These are phyloP conservation scores for Penicillium antarcticum DNA, from an alignment of 495 filamentous ascomycete genomes.

Conservation along the genomic window DNA sequence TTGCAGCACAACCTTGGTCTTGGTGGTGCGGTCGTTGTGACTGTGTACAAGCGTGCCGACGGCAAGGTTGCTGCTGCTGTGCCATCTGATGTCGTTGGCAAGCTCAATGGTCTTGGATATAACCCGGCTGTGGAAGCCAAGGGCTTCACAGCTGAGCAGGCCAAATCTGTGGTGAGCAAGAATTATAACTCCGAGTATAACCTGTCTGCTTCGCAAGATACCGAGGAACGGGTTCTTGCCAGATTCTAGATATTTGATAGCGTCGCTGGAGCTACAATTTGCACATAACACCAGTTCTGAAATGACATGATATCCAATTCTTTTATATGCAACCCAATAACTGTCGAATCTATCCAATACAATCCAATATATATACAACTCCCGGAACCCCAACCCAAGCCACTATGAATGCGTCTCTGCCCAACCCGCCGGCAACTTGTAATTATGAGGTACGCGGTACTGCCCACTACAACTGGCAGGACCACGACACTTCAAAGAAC, in stretches of 20 bases:
- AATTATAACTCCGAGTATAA: conserved; percentile 68
- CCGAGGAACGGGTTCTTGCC: conserved; percentile 64
- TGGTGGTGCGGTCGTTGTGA: conserved; percentile 87
- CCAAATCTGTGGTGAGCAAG: conserved; percentile 66
- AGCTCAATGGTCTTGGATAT: conserved; percentile 70
- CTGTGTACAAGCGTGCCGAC: conserved; percentile 87
- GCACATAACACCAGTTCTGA: conserved; percentile 16
- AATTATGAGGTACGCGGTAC: conserved; percentile 34
- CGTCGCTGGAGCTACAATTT: neutral
- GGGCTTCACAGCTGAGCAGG: conserved; percentile 77
- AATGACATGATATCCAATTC: conserved; percentile 11
- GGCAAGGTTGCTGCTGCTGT: conserved; percentile 58
- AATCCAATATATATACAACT: conserved; percentile 3
- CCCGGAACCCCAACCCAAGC: neutral
- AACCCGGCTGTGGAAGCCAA: conserved; percentile 90
- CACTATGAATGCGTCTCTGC: conserved; percentile 24
- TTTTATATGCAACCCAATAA: neutral
- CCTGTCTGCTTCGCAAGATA: conserved; percentile 52
- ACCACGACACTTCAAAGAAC: conserved; percentile 27
- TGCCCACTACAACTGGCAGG: conserved; percentile 33
- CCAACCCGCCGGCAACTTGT: conserved; percentile 36
- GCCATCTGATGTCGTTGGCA: conserved; percentile 54
- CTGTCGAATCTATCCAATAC: conserved; percentile 1
- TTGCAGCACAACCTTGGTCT: conserved; percentile 94
- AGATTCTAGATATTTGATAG: conserved; percentile 44